Evolutionary conservation across 148 eudicot genomes (phyloP).

Genomic region (Chenopodium formosanum): DNA sequence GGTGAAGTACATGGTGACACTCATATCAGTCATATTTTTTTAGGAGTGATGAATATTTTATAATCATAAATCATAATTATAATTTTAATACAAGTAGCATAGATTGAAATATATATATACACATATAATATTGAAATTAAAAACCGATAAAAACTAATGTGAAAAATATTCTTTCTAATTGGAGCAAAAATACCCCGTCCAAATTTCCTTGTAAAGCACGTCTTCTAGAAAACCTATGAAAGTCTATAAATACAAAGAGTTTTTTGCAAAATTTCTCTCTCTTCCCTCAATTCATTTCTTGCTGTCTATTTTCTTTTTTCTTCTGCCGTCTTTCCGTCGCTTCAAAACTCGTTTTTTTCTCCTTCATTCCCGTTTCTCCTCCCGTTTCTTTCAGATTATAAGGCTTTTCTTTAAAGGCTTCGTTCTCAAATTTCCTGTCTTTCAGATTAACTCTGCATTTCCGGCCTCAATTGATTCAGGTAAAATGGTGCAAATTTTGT

Average conservation of each 20-base stretch:
- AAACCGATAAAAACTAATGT: too few relatives aligned
- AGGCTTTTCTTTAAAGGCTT: too few relatives aligned
- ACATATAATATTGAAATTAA: too few relatives aligned
- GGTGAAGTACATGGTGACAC: too few relatives aligned
- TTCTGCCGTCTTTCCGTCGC: neutral
- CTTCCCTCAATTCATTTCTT: neutral
- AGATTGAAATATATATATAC: too few relatives aligned
- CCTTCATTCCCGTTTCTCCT: neutral
- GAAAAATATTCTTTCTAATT: neutral
- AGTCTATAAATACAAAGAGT: constrained; percentile 30
- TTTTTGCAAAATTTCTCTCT: neutral
- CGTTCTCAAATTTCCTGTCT: neutral
- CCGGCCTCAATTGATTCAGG: constrained; percentile 11
- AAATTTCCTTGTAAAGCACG: constrained; percentile 31
- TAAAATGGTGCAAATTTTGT: neutral
- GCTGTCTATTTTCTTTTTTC: too few relatives aligned
- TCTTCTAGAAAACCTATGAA: constrained; percentile 17
- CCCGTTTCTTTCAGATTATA: too few relatives aligned
- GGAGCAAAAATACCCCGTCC: neutral
- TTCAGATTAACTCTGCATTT: constrained; percentile 14
- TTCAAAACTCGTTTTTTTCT: neutral
- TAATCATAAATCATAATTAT: too few relatives aligned
- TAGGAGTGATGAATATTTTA: neutral
- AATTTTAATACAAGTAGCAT: too few relatives aligned
- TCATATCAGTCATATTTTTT: too few relatives aligned